Evolutionary conservation across 148 eudicot species (phyloP).

Genomic region (Mesembryanthemum crystallinum): DNA sequence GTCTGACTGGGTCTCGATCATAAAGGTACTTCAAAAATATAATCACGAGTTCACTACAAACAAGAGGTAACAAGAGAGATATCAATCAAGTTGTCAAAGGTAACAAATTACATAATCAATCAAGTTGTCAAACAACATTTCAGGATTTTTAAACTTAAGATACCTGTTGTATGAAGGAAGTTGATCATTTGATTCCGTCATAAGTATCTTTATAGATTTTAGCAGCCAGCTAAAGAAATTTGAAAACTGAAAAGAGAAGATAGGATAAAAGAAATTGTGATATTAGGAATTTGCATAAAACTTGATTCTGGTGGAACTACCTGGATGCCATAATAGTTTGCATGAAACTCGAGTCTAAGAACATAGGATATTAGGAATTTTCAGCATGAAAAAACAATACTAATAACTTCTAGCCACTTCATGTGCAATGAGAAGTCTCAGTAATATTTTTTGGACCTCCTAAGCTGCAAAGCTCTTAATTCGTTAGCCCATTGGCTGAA

Average conservation of each 20-base stretch:
- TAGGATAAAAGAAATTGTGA: not conserved
- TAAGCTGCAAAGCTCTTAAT: too few relatives aligned
- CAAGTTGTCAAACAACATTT: constrained; percentile 1
- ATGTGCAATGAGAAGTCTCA: too few relatives aligned
- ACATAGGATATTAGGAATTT: too few relatives aligned
- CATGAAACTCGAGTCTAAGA: too few relatives aligned
- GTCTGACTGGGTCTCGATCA: constrained; percentile 81
- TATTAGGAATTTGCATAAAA: too few relatives aligned
- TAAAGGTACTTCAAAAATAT: constrained; percentile 85
- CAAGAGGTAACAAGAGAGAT: constrained; percentile 11
- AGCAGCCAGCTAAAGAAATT: constrained; percentile 94
- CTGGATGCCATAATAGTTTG: too few relatives aligned
- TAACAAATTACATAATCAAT: not conserved
- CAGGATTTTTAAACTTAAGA: constrained; percentile 8
- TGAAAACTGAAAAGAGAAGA: constrained; percentile 62
- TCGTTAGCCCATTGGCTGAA: too few relatives aligned
- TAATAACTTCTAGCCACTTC: too few relatives aligned
- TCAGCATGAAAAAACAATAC: too few relatives aligned
- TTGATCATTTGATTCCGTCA: constrained; percentile 89
- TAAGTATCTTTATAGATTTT: constrained; percentile 74
- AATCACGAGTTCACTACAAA: constrained; percentile 85
- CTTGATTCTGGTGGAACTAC: too few relatives aligned
- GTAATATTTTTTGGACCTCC: too few relatives aligned
- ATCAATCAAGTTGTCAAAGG: not conserved
- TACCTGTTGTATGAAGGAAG: constrained; percentile 80